Evolutionary conservation across 1,284 basidiomycete genomes (phyloP).

Genomic region (Apiotrichum mycotoxinovorans): DNA sequence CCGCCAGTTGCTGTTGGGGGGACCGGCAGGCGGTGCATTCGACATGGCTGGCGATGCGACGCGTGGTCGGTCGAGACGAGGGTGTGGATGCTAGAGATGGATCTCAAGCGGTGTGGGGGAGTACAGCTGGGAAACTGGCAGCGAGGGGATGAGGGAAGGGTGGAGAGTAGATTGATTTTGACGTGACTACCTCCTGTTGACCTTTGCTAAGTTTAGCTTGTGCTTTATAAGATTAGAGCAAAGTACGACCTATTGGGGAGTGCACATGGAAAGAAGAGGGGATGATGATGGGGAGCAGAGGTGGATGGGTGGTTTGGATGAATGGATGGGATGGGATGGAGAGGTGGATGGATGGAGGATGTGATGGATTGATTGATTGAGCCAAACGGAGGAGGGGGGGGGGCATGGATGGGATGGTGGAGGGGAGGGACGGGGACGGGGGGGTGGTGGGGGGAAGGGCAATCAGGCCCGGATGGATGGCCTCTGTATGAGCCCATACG

Average conservation of each 20-base stretch:
- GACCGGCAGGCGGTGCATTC: conserved; percentile 15
- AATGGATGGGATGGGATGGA: neutral
- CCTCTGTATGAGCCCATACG: neutral
- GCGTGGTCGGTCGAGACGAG: neutral
- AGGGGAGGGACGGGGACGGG: neutral
- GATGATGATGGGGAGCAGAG: neutral
- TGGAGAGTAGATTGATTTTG: too few species aligned
- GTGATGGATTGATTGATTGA: too few species aligned
- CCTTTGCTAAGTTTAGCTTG: too few species aligned
- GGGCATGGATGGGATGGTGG: neutral
- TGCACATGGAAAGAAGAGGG: too few species aligned
- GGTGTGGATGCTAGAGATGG: neutral
- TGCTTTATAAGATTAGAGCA: too few species aligned
- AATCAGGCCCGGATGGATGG: neutral
- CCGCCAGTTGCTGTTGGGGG: conserved; percentile 13
- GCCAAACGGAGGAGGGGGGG: too few species aligned
- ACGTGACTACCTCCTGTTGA: too few species aligned
- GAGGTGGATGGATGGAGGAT: neutral
- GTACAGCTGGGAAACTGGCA: too few species aligned
- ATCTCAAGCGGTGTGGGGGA: too few species aligned
- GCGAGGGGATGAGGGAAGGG: neutral
- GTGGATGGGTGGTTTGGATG: neutral
- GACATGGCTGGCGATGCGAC: conserved; percentile 14
- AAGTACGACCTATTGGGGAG: neutral
- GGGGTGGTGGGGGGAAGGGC: neutral